Conservation (phyloP, 2,329 filamentous ascomycete species). For the Mycogone perniciosa region DNA sequence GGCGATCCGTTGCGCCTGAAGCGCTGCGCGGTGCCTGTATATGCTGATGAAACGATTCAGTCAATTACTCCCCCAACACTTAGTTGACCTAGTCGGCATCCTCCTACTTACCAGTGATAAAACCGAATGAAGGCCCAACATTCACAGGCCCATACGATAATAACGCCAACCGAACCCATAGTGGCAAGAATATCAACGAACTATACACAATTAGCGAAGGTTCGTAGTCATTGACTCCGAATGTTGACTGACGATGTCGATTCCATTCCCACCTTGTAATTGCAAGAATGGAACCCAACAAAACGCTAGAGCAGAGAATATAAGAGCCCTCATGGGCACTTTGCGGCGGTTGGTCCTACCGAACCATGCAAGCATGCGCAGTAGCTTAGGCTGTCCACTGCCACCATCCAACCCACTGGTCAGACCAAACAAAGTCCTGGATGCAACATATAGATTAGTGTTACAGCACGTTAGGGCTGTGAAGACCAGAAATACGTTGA, state of each 20-base stretch:
- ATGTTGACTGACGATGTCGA: neutral
- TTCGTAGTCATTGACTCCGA: neutral
- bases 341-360: constrained; percentile 25
- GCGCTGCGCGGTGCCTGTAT: constrained; percentile 17
- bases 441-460: constrained; percentile 30
- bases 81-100: neutral
- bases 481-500: constrained; percentile 29
- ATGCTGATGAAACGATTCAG: constrained; percentile 14
- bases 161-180: constrained; percentile 30
- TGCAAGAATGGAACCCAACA: constrained; percentile 37
- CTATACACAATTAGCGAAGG: constrained; percentile 16
- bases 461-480: constrained; percentile 27
- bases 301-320: constrained; percentile 32
- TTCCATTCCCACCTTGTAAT: constrained; percentile 15
- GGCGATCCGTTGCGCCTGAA: constrained; percentile 18
- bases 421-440: constrained; percentile 27
- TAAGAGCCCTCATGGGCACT: constrained; percentile 33
- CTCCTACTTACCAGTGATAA: constrained; percentile 26
- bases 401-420: constrained; percentile 24
- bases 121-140: constrained; percentile 35
- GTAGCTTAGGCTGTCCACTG: constrained; percentile 18
- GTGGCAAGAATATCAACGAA: constrained; percentile 33
- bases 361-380: constrained; percentile 25
- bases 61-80: neutral
- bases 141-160: constrained; percentile 36